Conservation (phyloP, 2,329 filamentous ascomycete species). For the Aureobasidium pullulans region DNA sequence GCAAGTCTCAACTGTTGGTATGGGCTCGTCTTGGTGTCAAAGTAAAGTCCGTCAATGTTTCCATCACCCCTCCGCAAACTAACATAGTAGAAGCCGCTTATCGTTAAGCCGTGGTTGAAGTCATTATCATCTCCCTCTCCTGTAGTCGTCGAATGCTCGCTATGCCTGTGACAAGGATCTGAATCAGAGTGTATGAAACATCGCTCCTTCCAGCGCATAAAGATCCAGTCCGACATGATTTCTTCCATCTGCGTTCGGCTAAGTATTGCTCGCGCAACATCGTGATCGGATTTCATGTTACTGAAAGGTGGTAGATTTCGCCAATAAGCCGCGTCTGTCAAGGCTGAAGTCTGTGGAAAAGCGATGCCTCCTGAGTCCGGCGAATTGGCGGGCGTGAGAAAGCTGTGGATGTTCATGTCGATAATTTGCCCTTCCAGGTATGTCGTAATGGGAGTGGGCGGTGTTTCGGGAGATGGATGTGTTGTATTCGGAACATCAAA, state of each 20-base stretch:
- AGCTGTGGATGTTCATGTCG: slow-evolving; percentile 46
- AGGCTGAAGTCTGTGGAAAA: slow-evolving; percentile 24
- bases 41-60: slow-evolving; percentile 45
- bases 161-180: slow-evolving; percentile 18
- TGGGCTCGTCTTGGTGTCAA: slow-evolving; percentile 47
- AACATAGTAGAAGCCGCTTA: slow-evolving; percentile 49
- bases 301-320: slow-evolving; percentile 36
- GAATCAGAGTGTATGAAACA: slow-evolving; percentile 36
- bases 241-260: slow-evolving; percentile 31
- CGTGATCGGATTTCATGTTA: slow-evolving; percentile 25
- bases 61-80: slow-evolving; percentile 41
- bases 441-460: slow-evolving; percentile 51
- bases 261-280: slow-evolving; percentile 38
- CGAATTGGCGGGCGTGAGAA: slow-evolving; percentile 38
- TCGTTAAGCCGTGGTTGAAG: slow-evolving; percentile 42
- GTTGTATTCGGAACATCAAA: slow-evolving; percentile 54
- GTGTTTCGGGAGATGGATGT: slow-evolving; percentile 12
- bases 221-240: slow-evolving; percentile 42
- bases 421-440: slow-evolving; percentile 64
- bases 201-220: slow-evolving; percentile 51
- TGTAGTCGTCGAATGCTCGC: slow-evolving; percentile 8
- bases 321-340: slow-evolving; percentile 43
- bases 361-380: slow-evolving; percentile 3
- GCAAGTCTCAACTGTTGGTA: slow-evolving; percentile 45
- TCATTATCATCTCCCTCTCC: slow-evolving; percentile 21